These are phyloP conservation scores for Tricholoma flavovirens DNA, from an alignment of 768 basidiomycete genomes.

Conservation along the genomic window DNA sequence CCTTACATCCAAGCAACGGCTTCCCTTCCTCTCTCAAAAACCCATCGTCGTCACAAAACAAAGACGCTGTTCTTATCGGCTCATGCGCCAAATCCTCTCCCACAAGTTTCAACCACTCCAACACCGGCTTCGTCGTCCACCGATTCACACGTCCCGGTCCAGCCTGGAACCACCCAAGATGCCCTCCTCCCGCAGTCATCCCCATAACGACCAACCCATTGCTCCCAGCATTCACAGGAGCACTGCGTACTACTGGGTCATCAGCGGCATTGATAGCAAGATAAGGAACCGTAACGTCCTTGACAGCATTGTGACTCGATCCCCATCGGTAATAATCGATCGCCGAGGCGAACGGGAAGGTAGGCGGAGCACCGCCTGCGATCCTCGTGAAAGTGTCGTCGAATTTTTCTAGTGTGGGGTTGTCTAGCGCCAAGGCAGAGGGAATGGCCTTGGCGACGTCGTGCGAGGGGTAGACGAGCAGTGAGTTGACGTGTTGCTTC, in stretches of 20 bases:
- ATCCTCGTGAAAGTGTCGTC: constrained; percentile 58
- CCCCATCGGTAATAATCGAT: constrained; percentile 41
- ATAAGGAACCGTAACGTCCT: constrained; percentile 59
- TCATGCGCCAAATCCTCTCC: constrained; percentile 43
- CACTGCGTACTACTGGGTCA: constrained; percentile 64
- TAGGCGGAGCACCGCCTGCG: constrained; percentile 58
- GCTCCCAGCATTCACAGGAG: constrained; percentile 48
- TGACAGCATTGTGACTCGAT: constrained; percentile 55
- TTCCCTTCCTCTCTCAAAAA: constrained; percentile 55
- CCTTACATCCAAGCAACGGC: constrained; percentile 52
- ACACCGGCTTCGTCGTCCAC: constrained; percentile 61
- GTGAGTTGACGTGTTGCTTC: constrained; percentile 37
- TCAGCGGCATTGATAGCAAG: constrained; percentile 70
- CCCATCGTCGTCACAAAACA: constrained; percentile 49
- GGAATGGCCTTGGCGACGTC: constrained; percentile 40
- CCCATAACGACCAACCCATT: constrained; percentile 52
- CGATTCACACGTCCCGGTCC: constrained; percentile 34
- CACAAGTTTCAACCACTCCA: constrained; percentile 60
- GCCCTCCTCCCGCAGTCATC: constrained; percentile 60
- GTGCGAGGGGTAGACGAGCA: constrained; percentile 47
- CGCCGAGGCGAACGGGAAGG: constrained; percentile 37
- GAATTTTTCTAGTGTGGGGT: constrained; percentile 49
- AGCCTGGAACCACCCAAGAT: constrained; percentile 75
- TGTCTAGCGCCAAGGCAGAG: constrained; percentile 38
- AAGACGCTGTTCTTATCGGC: constrained; percentile 20